Evolutionary conservation across 805 yeast species (phyloP).

Genomic region (Diddensiella santjacobensis): DNA sequence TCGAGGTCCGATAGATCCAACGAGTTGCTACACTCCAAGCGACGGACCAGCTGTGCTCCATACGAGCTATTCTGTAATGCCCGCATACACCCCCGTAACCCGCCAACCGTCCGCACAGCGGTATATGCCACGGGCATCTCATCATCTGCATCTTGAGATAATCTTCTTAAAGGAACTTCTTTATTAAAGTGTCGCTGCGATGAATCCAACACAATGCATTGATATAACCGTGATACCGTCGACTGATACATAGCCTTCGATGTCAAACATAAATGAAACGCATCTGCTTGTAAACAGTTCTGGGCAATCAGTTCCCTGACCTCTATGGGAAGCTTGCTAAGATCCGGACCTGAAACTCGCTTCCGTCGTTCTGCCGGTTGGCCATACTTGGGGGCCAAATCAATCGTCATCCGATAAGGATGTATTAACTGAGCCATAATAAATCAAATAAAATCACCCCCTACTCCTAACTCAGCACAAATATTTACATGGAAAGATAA

Average conservation of each 20-base stretch:
- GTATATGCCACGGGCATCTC: constrained; percentile 15
- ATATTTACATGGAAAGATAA: no score
- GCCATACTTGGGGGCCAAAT: no score
- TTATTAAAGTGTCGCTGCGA: constrained; percentile 28
- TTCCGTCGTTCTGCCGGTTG: not conserved
- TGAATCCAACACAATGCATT: constrained; percentile 31
- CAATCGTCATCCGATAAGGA: not conserved
- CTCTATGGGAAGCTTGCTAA: constrained; percentile 29
- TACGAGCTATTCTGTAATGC: constrained; percentile 23
- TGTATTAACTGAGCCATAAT: not conserved
- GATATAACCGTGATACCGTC: constrained; percentile 28
- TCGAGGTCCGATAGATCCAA: constrained; percentile 28
- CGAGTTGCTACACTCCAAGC: constrained; percentile 24
- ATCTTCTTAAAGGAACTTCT: constrained; percentile 6
- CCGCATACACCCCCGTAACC: constrained; percentile 29
- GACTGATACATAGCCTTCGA: constrained; percentile 23
- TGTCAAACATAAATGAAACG: constrained; percentile 30
- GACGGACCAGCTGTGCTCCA: constrained; percentile 25
- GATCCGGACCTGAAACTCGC: not conserved
- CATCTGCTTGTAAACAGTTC: constrained; percentile 32
- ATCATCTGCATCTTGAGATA: not conserved
- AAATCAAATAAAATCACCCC: no score
- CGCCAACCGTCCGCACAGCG: constrained; percentile 32
- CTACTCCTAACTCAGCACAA: no score
- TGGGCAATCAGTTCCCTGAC: constrained; percentile 26